Evolutionary conservation across 768 basidiomycete species (phyloP).

Genomic region (Lyophyllum decastes): DNA sequence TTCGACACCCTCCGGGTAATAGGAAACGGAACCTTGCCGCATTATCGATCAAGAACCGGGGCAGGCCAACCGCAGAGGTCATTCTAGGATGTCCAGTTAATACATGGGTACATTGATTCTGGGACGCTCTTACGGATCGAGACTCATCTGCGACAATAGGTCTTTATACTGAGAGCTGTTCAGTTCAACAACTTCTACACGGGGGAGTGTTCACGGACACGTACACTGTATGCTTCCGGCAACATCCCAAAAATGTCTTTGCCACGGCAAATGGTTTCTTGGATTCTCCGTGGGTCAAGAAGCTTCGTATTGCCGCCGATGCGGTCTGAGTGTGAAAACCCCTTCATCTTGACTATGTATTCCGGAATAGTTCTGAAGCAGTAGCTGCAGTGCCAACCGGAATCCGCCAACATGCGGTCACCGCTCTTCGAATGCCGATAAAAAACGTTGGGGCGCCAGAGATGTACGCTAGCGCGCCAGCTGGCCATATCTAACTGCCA

Average conservation of each 20-base stretch:
- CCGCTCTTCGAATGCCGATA: conserved; percentile 53
- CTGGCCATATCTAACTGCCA: conserved; percentile 55
- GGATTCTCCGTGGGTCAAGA: conserved; percentile 52
- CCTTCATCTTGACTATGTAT: conserved; percentile 59
- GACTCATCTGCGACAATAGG: conserved; percentile 51
- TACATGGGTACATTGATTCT: neutral
- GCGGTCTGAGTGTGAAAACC: conserved; percentile 64
- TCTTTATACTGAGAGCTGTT: conserved; percentile 44
- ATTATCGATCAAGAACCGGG: conserved; percentile 52
- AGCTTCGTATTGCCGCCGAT: conserved; percentile 49
- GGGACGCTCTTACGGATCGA: conserved; percentile 44
- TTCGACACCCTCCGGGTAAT: conserved; percentile 54
- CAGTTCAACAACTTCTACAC: neutral
- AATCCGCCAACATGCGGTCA: conserved; percentile 53
- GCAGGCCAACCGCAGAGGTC: conserved; percentile 52
- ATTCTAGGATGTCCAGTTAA: conserved; percentile 23
- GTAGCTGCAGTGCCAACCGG: conserved; percentile 73
- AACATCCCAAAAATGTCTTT: conserved; percentile 68
- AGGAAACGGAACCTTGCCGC: conserved; percentile 52
- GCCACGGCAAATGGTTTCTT: conserved; percentile 57
- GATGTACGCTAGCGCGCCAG: conserved; percentile 58
- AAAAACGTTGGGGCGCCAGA: conserved; percentile 40
- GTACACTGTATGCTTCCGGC: conserved; percentile 59
- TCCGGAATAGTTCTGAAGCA: conserved; percentile 63
- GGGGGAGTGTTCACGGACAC: conserved; percentile 20